Conservation (phyloP, 1,284 basidiomycete genomes). For the Leccinum solheimii region DNA sequence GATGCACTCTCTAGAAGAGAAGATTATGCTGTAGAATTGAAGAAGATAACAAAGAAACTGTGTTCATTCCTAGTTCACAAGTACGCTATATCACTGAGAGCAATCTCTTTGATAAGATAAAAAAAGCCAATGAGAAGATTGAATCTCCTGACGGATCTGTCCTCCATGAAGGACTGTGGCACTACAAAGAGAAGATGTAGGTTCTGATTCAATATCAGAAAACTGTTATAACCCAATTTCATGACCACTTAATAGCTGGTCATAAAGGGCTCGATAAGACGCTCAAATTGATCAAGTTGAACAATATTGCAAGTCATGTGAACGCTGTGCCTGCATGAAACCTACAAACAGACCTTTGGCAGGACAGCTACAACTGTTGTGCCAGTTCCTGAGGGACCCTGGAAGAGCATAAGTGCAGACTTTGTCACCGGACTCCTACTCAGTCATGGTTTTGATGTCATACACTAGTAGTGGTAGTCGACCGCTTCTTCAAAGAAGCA, state of each 20-base stretch:
- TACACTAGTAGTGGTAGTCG: not conserved
- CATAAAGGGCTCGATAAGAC: not conserved
- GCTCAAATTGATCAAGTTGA: not conserved
- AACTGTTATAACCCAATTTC: not conserved
- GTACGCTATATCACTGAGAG: too few species aligned
- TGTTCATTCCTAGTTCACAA: too few species aligned
- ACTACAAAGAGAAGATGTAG: too few species aligned
- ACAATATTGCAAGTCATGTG: not conserved
- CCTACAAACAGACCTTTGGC: not conserved
- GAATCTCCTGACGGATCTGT: too few species aligned
- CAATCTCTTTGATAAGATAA: too few species aligned
- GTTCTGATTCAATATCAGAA: too few species aligned
- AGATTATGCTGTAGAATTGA: too few species aligned
- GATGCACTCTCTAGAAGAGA: too few species aligned
- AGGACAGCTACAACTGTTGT: not conserved
- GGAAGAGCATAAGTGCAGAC: not conserved
- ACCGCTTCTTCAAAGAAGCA: not conserved
- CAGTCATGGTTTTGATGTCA: not conserved
- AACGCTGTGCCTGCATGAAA: not conserved
- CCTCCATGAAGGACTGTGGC: too few species aligned
- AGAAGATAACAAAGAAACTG: too few species aligned
- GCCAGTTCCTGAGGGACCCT: not conserved
- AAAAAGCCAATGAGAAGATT: too few species aligned
- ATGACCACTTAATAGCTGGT: not conserved
- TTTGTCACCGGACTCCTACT: not conserved